Base-by-base conservation (phyloP, 768 basidiomycete species). In the Plicaturopsis crispa region DNA sequence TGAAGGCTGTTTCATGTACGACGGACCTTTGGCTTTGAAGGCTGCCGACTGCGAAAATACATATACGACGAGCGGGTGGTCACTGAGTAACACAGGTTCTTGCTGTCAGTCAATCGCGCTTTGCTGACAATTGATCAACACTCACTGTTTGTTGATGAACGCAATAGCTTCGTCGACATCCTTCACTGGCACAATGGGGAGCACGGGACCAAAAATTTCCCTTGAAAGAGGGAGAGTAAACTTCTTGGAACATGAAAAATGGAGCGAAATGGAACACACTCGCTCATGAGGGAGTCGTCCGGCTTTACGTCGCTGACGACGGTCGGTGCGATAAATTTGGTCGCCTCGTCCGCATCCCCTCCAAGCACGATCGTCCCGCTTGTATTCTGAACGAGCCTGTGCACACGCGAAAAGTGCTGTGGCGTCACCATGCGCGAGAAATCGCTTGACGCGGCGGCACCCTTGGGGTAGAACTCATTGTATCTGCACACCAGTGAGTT, bases 161-260 rank as follows among this genome's bases (percentile, higher is more conserved):
- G 72, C 68, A 41, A 90, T 78, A 3, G 80, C 88, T 28, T 75
- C 79, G 23, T 88, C 84, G 5, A 85, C 38, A 39, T 70, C 54
- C n/a, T 80, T 72, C 18, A 90, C 78, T 0, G 80, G 72, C 1
- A 92, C 61, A 26, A 93, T 66, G 3, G 86, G 81, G 16, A 93
- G 61, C 7, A 93, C 47, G 6, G 90, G 89, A 0, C 88, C 90
- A 48, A 93, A 91, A 31, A 91, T 69, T 50, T 92, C 90, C 43
- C 86, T 88, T n/a, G n/a, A n/a, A n/a, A n/a, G n/a, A n/a, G n/a
- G n/a, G 4, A 11, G 22, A 7, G 16, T 12, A n/a, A 24, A n/a
- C 12, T 13, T 38, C 26, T 28, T 14, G 14, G 8, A 28, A 28
- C 26, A 35, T 8, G 10, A 6, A 24, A n/a, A 28, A 28, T 8